A percentile compares a stretch with the other conserved stretches of the same genome.
These are phyloP conservation scores for Verticillium isaacii DNA, from an alignment of 2,329 filamentous ascomycete genomes.

Conservation along the genomic window DNA sequence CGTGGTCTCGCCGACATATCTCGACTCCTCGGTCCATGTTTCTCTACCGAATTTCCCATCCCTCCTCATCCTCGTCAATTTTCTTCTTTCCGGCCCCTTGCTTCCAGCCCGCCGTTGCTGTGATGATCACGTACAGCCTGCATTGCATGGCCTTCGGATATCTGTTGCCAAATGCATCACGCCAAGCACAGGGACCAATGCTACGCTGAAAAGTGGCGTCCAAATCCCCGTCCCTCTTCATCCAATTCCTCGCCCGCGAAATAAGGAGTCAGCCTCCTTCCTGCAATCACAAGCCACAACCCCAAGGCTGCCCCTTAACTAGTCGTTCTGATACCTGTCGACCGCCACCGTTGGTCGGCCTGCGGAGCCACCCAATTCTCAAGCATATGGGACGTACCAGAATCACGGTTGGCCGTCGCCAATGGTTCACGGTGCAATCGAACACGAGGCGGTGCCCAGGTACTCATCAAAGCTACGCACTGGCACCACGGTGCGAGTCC, in stretches of 20 bases:
- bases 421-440: too few relatives aligned
- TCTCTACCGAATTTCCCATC: background rate
- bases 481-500: too few relatives aligned
- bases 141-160: background rate
- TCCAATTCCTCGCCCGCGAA: background rate
- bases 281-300: background rate
- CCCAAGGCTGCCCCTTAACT: too few relatives aligned
- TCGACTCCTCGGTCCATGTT: background rate
- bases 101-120: background rate
- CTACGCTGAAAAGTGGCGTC: background rate
- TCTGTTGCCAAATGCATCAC: background rate
- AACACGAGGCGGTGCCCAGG: too few relatives aligned
- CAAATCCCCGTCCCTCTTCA: background rate
- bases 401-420: too few relatives aligned
- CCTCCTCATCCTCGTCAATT: background rate
- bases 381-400: too few relatives aligned
- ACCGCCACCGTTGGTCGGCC: too few relatives aligned
- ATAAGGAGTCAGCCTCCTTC: background rate
- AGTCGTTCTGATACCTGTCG: too few relatives aligned
- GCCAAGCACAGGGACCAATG: background rate
- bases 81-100: background rate
- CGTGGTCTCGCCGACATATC: background rate
- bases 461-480: too few relatives aligned
- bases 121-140: background rate
- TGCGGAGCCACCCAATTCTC: too few relatives aligned